phyloP scores from a whole-genome alignment of 1,284 basidiomycete genomes.

The Heimioporus punctisporus region DNA sequence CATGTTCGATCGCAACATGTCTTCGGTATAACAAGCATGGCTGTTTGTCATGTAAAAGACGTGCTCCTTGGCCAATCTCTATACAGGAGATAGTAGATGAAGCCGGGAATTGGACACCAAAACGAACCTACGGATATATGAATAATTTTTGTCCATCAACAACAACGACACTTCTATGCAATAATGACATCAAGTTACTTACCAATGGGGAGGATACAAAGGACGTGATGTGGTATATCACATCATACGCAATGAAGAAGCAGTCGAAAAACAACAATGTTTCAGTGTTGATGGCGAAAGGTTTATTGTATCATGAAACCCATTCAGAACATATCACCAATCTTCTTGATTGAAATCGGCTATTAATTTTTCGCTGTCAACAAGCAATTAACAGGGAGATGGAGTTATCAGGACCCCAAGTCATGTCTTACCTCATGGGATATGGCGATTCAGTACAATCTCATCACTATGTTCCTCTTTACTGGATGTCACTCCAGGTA shows the following conservation, averaged over 20 bases:
- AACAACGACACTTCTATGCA: conserved; percentile 12
- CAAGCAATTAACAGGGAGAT: conserved; percentile 3
- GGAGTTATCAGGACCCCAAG: conserved; percentile 6
- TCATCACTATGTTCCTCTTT: conserved; percentile 3
- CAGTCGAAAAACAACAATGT: conserved; percentile 22
- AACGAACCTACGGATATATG: too few relatives aligned
- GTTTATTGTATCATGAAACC: not conserved
- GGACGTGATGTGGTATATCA: conserved; percentile 26
- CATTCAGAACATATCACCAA: not conserved
- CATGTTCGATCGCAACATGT: conserved; percentile 1
- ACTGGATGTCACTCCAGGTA: conserved; percentile 1
- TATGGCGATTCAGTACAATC: conserved; percentile 3
- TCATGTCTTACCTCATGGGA: conserved; percentile 1
- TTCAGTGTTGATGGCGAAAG: conserved; percentile 3
- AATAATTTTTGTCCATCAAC: conserved; percentile 27
- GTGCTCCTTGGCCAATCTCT: conserved; percentile 1
- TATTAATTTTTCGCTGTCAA: conserved; percentile 2
- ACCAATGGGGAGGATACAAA: conserved; percentile 28
- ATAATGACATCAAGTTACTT: conserved; percentile 33
- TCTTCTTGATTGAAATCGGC: not conserved
- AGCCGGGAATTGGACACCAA: too few relatives aligned
- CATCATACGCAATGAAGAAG: conserved; percentile 31
- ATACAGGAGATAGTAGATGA: too few relatives aligned
- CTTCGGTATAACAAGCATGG: conserved; percentile 3
- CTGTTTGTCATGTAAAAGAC: conserved; percentile 1